Evolutionary conservation across 2,329 filamentous ascomycete genomes (phyloP), one percentile per base, ranked within the genome.

Genomic region (Pseudogymnoascus sp.): DNA sequence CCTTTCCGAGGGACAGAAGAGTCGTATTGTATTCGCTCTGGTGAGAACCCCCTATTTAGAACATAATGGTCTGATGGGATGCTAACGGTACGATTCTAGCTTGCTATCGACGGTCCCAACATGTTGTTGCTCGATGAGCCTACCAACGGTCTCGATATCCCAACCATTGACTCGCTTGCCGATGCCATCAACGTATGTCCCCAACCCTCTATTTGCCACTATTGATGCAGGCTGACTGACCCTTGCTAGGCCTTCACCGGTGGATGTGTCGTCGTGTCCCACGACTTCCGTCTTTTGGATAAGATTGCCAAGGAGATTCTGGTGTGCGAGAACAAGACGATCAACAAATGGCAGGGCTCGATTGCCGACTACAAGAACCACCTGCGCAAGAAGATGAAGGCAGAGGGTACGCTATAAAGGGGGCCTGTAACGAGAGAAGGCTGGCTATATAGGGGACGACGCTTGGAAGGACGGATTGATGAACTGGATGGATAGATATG

Each of bases 271-370:
- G 93, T 97, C 67, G 94, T 99, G 63, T 95, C 90, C 72, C 94
- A 99, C 89, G 94, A 99, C 78, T 99, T 99, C 85, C 89, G 92
- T 82, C 82, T 99, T 72, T 87, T 99, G 68, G 94, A 99, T 85
- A 97, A 96, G 84, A 97, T 99, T 76, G 94, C 94, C 71, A 99
- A 99, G 84, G 91, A 99, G 77, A 99, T 99, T 78, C 87, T 99
- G 80, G 94, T 99, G 62, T 99, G 95, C 79, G 94, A 99, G 81
- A 92, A 99, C 86, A 92, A 92, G 84, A 92, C 92, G 12, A 92
- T 97, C 70, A 87, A 84, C 71, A 79, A 85, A 72, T 99, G 94
- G 94, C 87, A 93, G 66, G 93, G 93, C 71, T 80, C 79, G 67
- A 99, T 99, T 73, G 88, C 88, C 70, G 87, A 92, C 64, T 99